phyloP scores from a whole-genome alignment of 257 asterid genomes.

The Oldenlandia corymbosa region DNA sequence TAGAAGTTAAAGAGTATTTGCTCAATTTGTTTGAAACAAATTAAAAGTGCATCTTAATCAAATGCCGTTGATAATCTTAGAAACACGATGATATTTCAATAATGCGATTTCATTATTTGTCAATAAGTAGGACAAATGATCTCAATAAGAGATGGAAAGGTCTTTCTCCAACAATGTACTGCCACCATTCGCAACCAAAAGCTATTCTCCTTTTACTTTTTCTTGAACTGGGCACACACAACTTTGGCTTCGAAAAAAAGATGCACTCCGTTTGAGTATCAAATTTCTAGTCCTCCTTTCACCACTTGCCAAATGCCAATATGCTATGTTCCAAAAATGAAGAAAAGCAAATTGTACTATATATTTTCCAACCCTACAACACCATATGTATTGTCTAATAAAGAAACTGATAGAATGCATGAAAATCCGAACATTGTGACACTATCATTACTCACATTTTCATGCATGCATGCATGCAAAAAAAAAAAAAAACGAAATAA shows the following conservation, averaged over 20 bases:
- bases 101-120: no score
- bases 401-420: neutral
- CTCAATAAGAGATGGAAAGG: neutral
- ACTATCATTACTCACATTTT: no score
- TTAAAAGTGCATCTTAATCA: no score
- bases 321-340: neutral
- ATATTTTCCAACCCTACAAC: neutral
- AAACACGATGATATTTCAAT: no score
- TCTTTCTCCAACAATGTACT: neutral
- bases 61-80: no score
- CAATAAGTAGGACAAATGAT: no score
- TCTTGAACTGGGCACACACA: neutral
- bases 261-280: conserved; percentile 4
- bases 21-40: no score
- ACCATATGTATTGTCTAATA: neutral
- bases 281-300: neutral
- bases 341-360: neutral
- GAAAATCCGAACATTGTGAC: neutral
- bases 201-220: conserved; percentile 5
- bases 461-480: neutral
- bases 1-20: no score
- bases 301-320: neutral
- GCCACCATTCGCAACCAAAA: neutral
- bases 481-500: neutral
- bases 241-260: conserved; percentile 1